Conservation (phyloP, 768 basidiomycete species). For the Mycena vitilis region DNA sequence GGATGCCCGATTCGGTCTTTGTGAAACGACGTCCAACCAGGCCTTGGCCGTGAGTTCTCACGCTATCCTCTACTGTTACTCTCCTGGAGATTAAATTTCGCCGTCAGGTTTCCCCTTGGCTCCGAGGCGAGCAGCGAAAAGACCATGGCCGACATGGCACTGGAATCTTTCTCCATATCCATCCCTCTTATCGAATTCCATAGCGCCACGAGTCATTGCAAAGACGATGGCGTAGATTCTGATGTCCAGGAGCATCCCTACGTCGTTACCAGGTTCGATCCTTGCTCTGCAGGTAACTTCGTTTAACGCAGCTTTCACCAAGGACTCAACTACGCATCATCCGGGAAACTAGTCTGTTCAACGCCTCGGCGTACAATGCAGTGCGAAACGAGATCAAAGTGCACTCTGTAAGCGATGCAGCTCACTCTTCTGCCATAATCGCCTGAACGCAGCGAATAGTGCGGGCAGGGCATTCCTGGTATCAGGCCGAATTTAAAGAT, state of each 20-base stretch:
- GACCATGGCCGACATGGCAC: conserved; percentile 40
- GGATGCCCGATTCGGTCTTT: conserved; percentile 44
- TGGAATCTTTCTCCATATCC: conserved; percentile 49
- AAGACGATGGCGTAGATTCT: neutral
- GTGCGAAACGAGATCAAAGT: conserved; percentile 39
- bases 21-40: conserved; percentile 41
- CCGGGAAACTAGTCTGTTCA: conserved; percentile 45
- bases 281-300: neutral
- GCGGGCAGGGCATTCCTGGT: conserved; percentile 35
- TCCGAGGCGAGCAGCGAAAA: conserved; percentile 34
- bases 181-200: conserved; percentile 51
- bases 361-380: conserved; percentile 44
- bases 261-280: conserved; percentile 48
- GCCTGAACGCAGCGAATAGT: conserved; percentile 32
- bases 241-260: conserved; percentile 47
- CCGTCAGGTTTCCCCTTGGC: conserved; percentile 40
- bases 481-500: conserved; percentile 32
- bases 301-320: neutral
- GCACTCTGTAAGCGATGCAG: conserved; percentile 37
- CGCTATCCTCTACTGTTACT: neutral
- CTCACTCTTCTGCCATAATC: neutral
- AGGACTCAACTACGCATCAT: conserved; percentile 51
- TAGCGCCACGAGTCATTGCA: conserved; percentile 41
- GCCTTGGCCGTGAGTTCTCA: conserved; percentile 43
- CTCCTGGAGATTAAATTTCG: neutral